Percentiles rank a stretch among this genome's conserved stretches.
phyloP scores from a whole-genome alignment of 2,329 filamentous ascomycete genomes.

The Fusarium marasasianum region DNA sequence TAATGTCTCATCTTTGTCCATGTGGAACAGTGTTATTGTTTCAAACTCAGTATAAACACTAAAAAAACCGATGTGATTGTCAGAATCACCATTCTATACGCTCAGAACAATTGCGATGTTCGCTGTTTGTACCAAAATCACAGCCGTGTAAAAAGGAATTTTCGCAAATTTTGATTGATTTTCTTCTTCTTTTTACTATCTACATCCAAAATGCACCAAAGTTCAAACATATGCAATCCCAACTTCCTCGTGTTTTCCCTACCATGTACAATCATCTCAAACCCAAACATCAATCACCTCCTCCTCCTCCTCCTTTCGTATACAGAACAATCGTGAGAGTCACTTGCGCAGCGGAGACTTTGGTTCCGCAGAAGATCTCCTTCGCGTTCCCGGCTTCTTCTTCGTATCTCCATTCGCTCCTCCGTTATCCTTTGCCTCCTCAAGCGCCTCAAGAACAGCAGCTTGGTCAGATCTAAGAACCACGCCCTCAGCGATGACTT shows the following conservation, averaged over 20 bases:
- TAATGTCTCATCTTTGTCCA: too few relatives aligned
- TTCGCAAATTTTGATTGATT: neutral
- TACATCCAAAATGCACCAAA: neutral
- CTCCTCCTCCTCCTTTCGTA: neutral
- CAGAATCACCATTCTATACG: neutral
- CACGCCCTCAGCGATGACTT: conserved; percentile 38
- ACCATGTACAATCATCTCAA: neutral
- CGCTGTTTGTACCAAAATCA: neutral
- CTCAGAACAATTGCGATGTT: neutral
- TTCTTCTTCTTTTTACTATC: neutral
- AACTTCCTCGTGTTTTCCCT: neutral
- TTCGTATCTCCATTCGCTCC: conserved; percentile 17
- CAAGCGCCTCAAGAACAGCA: conserved; percentile 23
- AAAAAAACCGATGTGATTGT: too few relatives aligned
- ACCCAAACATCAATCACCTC: neutral
- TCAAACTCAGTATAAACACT: too few relatives aligned
- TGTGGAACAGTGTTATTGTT: too few relatives aligned
- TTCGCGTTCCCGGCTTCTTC: conserved; percentile 14
- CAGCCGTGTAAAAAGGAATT: neutral
- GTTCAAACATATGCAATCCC: neutral
- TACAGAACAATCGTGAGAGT: neutral
- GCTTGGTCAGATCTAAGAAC: conserved; percentile 40
- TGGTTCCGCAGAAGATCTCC: conserved; percentile 21
- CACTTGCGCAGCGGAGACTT: conserved; percentile 24
- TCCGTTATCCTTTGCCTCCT: conserved; percentile 18